phyloP scores from a whole-genome alignment of 1,284 basidiomycete species.

The Fomitopsis pinicola region DNA sequence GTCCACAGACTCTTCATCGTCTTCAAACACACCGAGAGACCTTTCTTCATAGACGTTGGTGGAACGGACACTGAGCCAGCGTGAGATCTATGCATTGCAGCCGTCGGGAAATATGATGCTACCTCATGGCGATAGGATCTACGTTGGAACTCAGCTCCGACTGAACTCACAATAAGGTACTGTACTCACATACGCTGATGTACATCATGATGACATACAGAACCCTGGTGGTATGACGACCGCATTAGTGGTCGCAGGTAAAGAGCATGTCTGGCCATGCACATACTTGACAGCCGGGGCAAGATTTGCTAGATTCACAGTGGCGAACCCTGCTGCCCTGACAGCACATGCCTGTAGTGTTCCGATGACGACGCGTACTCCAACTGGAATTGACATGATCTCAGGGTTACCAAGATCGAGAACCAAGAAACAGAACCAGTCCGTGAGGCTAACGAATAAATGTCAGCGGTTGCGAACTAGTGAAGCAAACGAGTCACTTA shows the following conservation, averaged over 20 bases:
- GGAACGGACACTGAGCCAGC: slow-evolving; percentile 63
- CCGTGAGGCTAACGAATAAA: slow-evolving; percentile 26
- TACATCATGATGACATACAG: slow-evolving; percentile 64
- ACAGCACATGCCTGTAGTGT: slow-evolving; percentile 79
- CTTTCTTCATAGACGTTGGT: slow-evolving; percentile 98
- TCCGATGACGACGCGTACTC: slow-evolving; percentile 62
- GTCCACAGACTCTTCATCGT: slow-evolving; percentile 45
- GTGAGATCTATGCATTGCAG: background rate
- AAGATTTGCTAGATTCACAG: slow-evolving; percentile 65
- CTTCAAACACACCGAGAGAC: slow-evolving; percentile 73
- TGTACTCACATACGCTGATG: slow-evolving; percentile 30
- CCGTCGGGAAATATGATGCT: background rate
- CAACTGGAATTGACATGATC: slow-evolving; percentile 69
- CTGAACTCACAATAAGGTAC: background rate
- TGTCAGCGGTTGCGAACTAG: background rate
- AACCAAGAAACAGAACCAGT: slow-evolving; percentile 88
- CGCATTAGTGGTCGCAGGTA: background rate
- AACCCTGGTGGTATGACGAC: slow-evolving; percentile 30
- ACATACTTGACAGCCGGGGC: slow-evolving; percentile 68
- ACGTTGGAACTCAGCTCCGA: slow-evolving; percentile 17
- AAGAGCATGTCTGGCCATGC: background rate
- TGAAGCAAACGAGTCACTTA: slow-evolving; percentile 30
- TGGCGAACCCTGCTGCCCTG: slow-evolving; percentile 84
- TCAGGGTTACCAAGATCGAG: slow-evolving; percentile 82
- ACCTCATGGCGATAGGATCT: slow-evolving; percentile 36